These are phyloP conservation scores for Cubamyces lactineus DNA, from an alignment of 768 basidiomycete genomes.

Conservation along the genomic window DNA sequence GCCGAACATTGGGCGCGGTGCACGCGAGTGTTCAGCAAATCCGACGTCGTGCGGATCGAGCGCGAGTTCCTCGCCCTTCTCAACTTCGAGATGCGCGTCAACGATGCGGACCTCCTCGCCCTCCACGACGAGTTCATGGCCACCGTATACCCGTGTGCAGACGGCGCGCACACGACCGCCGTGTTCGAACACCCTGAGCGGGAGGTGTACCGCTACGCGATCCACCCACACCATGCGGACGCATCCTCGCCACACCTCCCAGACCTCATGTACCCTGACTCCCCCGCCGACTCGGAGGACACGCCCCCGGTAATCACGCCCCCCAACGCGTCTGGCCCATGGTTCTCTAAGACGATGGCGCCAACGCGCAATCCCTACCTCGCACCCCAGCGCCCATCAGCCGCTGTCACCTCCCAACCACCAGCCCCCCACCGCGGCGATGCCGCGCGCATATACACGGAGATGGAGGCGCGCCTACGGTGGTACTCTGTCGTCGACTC, in stretches of 20 bases:
- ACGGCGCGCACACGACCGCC: background rate
- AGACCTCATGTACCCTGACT: constrained; percentile 20
- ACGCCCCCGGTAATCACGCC: constrained; percentile 7
- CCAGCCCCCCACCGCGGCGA: background rate
- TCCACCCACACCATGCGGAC: background rate
- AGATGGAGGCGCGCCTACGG: constrained; percentile 11
- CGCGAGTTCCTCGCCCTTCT: constrained; percentile 35
- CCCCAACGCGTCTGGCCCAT: background rate
- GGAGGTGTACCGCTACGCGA: constrained; percentile 3
- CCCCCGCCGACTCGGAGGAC: constrained; percentile 6
- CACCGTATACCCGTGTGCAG: background rate
- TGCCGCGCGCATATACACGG: background rate
- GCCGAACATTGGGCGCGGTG: constrained; percentile 49
- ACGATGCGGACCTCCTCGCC: constrained; percentile 27
- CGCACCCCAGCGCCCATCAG: background rate
- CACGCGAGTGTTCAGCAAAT: constrained; percentile 27
- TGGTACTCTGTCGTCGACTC: constrained; percentile 9
- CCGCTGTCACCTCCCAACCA: background rate
- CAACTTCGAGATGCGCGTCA: constrained; percentile 32
- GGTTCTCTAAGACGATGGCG: background rate
- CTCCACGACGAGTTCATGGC: constrained; percentile 23
- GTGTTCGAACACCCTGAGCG: constrained; percentile 7
- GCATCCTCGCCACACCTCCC: background rate
- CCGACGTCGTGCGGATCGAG: constrained; percentile 35
- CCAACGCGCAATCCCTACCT: constrained; percentile 8